These are phyloP conservation scores for Teratosphaeria viscida DNA, from an alignment of 2,329 filamentous ascomycete genomes.

Conservation along the genomic window DNA sequence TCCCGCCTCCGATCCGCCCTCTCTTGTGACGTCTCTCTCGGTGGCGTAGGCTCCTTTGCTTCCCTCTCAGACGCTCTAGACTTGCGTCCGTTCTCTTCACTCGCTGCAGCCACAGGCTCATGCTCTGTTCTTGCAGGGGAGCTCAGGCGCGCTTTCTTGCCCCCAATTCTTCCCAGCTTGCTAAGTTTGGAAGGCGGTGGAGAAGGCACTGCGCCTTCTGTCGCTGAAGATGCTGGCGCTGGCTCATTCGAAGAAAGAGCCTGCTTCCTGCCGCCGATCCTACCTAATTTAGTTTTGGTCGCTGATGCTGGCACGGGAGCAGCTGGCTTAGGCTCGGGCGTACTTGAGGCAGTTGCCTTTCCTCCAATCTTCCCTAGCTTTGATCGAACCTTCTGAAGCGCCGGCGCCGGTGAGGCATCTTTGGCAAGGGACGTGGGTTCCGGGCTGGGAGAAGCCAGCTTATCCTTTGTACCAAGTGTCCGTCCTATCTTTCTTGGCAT, in stretches of 20 bases:
- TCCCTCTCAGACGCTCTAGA: conserved; percentile 11
- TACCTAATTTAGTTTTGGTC: neutral
- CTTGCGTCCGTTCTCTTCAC: neutral
- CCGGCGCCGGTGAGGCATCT: neutral
- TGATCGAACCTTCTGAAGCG: neutral
- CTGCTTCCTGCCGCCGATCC: neutral
- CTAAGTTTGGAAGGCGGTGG: neutral
- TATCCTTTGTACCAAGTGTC: conserved; percentile 7
- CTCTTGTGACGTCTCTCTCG: conserved; percentile 38
- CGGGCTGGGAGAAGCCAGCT: neutral
- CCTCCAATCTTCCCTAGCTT: conserved; percentile 5
- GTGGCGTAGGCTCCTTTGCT: conserved; percentile 13
- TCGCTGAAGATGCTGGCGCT: neutral
- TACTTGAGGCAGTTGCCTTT: neutral
- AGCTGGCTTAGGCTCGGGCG: neutral
- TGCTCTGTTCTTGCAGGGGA: neutral
- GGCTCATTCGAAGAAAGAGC: neutral
- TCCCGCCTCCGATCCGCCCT: conserved; percentile 45
- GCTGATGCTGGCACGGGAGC: neutral
- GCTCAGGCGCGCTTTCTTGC: neutral
- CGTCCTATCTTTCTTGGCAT: conserved; percentile 7
- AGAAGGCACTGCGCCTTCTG: neutral
- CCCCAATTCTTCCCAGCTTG: conserved; percentile 1
- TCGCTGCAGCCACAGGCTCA: neutral
- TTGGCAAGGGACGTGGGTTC: neutral